Evolutionary conservation across 495 filamentous ascomycete genomes (phyloP).

Genomic region (Penicillium pancosmium): DNA sequence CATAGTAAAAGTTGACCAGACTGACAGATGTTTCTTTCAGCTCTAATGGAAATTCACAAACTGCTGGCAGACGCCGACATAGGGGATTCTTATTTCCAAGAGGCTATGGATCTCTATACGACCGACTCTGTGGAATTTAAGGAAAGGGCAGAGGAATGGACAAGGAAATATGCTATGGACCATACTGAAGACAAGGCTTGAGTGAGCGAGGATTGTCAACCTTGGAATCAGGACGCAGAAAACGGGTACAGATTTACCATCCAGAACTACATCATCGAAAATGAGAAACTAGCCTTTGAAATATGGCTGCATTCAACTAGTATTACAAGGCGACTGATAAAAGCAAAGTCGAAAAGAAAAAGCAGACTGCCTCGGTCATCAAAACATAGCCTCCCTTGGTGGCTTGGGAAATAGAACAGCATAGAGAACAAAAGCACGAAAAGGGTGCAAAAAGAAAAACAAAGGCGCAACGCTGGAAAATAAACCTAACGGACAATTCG

Average conservation of each 20-base stretch:
- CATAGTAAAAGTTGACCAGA: too few relatives aligned
- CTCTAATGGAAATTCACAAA: too few relatives aligned
- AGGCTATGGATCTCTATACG: too few relatives aligned
- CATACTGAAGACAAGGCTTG: too few relatives aligned
- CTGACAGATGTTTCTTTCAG: too few relatives aligned
- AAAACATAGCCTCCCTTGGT: conserved; percentile 23
- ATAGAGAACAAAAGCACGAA: conserved; percentile 10
- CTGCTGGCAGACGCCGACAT: too few relatives aligned
- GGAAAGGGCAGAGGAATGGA: too few relatives aligned
- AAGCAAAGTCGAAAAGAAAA: conserved; percentile 18
- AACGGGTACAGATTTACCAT: not conserved
- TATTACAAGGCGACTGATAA: conserved; percentile 28
- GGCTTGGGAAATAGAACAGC: conserved; percentile 19
- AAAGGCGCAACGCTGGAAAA: conserved; percentile 17
- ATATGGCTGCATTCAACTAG: conserved; percentile 30
- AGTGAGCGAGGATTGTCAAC: too few relatives aligned
- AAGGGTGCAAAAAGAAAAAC: conserved; percentile 7
- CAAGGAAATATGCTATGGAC: too few relatives aligned
- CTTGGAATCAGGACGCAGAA: too few relatives aligned
- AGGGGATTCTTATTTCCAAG: too few relatives aligned
- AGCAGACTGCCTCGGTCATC: conserved; percentile 22
- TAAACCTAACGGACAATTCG: conserved; percentile 23
- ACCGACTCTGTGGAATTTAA: too few relatives aligned
- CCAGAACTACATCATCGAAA: not conserved
- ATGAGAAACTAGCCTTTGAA: conserved; percentile 1